A percentile compares a stretch with the other conserved stretches of the same genome.
These are phyloP conservation scores for Eucalyptus coolabah DNA, from an alignment of 345 rosid species.

Conservation along the genomic window DNA sequence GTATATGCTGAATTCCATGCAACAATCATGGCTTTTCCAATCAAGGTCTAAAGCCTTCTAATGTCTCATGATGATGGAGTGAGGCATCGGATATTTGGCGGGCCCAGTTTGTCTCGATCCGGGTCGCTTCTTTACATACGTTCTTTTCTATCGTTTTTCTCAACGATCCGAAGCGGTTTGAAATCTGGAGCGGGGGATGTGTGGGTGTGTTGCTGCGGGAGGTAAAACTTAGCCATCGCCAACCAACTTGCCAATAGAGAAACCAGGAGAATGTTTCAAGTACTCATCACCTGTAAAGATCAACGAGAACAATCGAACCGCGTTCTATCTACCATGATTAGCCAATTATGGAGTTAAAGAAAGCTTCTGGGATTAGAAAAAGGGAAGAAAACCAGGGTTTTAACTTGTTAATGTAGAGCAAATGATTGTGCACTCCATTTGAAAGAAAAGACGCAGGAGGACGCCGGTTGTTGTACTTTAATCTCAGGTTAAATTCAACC, in stretches of 20 bases:
- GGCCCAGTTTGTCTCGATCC: slow-evolving; percentile 30
- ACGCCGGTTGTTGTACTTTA: neutral
- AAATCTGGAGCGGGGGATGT: neutral
- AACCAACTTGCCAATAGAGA: slow-evolving; percentile 7
- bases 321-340: neutral
- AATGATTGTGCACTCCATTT: neutral
- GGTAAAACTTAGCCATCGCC: slow-evolving; percentile 30
- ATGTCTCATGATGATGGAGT: slow-evolving; percentile 57
- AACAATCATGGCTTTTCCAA: slow-evolving; percentile 67
- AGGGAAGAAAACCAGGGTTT: neutral
- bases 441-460: neutral
- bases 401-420: neutral
- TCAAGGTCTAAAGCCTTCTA: slow-evolving; percentile 52
- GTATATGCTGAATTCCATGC: slow-evolving; percentile 74
- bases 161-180: neutral
- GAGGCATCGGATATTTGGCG: slow-evolving; percentile 57
- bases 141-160: neutral
- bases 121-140: neutral
- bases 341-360: neutral
- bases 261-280: neutral
- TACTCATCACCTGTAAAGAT: neutral
- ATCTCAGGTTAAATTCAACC: neutral
- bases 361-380: neutral
- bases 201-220: neutral
- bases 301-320: neutral